Base-by-base conservation (phyloP, 2,329 filamentous ascomycete species). In the Pseudocercospora vitis region DNA sequence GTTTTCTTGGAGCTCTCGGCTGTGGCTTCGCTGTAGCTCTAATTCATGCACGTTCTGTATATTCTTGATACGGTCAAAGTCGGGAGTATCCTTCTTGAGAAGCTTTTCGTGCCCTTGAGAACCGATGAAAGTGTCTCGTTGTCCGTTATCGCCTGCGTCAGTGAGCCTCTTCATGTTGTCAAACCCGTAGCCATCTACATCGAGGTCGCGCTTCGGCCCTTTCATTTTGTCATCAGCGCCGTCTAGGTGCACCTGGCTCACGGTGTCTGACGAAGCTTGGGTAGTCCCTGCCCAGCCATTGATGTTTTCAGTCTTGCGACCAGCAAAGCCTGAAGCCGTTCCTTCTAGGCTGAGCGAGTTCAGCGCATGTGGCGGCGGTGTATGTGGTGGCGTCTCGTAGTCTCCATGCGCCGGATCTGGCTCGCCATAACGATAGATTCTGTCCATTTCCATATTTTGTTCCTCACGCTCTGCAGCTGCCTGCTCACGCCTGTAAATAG, bases 151-250 rank as follows among this genome's bases (percentile, higher is more conserved):
- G 37, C 64, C 68, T 8, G 60, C 61, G 23, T 65, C 62, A 23
- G 70, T 69, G 2, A 76, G 56, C n/a, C 71, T 68, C 12, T 71
- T 71, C 84, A 91, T 88, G 50, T 85, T 83, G 68, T 97, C 92
- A 3, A 77, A 65, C 1, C 91, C 91, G 53, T 85, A 82, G 0
- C 92, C 91, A 49, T 85, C 84, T 18, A 96, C 84, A 65, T 96
- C 91, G 51, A 84, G 80, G 53, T 82, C 78, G 66, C 91, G 87
- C 26, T 59, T 58, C 14, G 47, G 55, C 12, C 55, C 52, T 47
- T 59, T 62, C 19, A 48, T 53, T 28, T 48, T 58, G 48, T 50
- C 32, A 31, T 50, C 50, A 24, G 42, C 42, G 4, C 42, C 42
- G 14, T 45, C 42, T 12, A 28, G 14, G 23, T 45, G 42, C 24